Evolutionary conservation across 148 eudicot genomes (phyloP).

Genomic region (Arctostaphylos glauca): DNA sequence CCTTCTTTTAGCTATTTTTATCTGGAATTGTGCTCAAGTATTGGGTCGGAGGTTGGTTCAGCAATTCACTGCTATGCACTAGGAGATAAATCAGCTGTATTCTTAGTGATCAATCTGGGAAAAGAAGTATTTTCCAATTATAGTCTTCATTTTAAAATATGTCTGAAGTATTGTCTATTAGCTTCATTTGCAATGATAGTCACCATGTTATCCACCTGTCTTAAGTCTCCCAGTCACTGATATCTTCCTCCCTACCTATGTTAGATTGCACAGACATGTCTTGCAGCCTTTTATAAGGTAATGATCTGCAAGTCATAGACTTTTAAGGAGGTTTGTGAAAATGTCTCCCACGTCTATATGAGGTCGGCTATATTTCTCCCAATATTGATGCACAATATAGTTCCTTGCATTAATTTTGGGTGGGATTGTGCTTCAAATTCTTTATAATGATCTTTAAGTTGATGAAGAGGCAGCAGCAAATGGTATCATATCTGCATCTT

Average conservation of each 20-base stretch:
- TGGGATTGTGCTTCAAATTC: not conserved
- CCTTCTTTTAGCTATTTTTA: not conserved
- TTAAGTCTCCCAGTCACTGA: no score
- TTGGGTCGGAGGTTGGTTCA: not conserved
- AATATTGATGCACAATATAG: not conserved
- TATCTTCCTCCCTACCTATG: no score
- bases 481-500: not conserved
- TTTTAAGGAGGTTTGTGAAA: not conserved
- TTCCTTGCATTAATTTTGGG: not conserved
- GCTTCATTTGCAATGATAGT: no score
- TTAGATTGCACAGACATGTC: not conserved
- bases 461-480: constrained; percentile 4
- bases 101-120: no score
- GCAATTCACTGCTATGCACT: no score
- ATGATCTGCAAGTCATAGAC: not conserved
- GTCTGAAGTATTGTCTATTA: no score
- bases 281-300: not conserved
- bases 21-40: not conserved
- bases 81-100: no score
- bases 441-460: not conserved
- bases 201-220: no score
- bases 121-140: no score
- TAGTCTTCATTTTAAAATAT: no score
- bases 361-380: not conserved
- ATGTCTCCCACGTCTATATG: not conserved